phyloP scores from a whole-genome alignment of 257 asterid species.

The Solanum acaule region DNA sequence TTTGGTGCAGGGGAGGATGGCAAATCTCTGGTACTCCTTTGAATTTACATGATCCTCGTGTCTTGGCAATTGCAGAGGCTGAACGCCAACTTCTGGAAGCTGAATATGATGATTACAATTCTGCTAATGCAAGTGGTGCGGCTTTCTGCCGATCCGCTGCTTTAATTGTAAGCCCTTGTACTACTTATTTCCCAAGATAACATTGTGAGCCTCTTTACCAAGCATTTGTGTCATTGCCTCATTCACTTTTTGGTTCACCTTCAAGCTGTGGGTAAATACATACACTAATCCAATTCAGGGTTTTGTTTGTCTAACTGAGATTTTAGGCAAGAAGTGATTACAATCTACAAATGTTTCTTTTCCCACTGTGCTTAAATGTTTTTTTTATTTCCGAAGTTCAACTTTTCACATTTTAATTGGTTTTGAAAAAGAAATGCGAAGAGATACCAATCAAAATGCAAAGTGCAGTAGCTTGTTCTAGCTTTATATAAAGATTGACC shows the following conservation, averaged over 20 bases:
- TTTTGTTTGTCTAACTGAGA: background rate
- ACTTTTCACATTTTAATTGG: background rate
- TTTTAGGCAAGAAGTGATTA: no score
- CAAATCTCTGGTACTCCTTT: constrained; percentile 90
- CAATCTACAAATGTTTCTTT: no score
- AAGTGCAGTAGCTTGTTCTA: background rate
- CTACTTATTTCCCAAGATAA: background rate
- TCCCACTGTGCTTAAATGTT: background rate
- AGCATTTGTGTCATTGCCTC: background rate
- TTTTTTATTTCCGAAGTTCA: background rate
- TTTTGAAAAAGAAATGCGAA: background rate
- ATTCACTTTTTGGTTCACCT: background rate
- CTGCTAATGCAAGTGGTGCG: constrained; percentile 76
- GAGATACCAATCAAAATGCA: background rate
- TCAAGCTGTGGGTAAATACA: background rate
- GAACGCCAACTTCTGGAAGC: constrained; percentile 90
- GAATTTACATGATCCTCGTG: constrained; percentile 86
- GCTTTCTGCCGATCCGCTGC: constrained; percentile 97
- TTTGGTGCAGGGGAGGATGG: constrained; percentile 80
- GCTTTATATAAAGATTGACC: background rate
- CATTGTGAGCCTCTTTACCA: background rate
- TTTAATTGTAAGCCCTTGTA: constrained; percentile 56
- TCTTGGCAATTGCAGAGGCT: constrained; percentile 90
- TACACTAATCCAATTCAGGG: background rate
- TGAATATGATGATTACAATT: constrained; percentile 76